Evolutionary conservation across 176 grass and related monocot species (phyloP).

Genomic region (Pontederia crassipes): DNA sequence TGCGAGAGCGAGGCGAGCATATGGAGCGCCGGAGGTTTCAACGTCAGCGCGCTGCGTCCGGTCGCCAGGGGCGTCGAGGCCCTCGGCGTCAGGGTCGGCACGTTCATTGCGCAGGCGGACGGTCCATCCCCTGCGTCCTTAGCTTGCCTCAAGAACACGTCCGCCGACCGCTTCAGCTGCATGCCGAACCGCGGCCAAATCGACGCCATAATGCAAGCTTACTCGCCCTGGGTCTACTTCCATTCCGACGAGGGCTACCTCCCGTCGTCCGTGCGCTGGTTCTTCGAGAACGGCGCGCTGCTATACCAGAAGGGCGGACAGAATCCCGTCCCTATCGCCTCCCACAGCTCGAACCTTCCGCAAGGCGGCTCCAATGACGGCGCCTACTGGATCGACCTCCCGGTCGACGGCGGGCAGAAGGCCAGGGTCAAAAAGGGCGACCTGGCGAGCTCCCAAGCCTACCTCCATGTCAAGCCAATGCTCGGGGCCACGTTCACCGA

Average conservation of each 20-base stretch:
- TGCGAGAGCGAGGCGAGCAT: slow-evolving; percentile 44
- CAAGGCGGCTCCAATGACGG: slow-evolving; percentile 57
- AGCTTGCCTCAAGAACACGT: slow-evolving; percentile 63
- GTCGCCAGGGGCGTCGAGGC: slow-evolving; percentile 34
- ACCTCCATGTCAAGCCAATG: slow-evolving; percentile 80
- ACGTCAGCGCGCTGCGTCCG: slow-evolving; percentile 30
- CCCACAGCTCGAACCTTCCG: slow-evolving; percentile 69
- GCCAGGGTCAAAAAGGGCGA: slow-evolving; percentile 64
- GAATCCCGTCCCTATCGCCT: slow-evolving; percentile 32
- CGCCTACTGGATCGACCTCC: slow-evolving; percentile 80
- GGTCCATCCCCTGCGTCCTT: slow-evolving; percentile 11
- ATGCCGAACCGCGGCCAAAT: slow-evolving; percentile 62
- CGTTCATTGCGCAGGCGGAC: slow-evolving; percentile 33
- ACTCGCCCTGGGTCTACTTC: slow-evolving; percentile 60
- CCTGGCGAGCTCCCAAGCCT: slow-evolving; percentile 31
- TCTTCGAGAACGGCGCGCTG: slow-evolving; percentile 68
- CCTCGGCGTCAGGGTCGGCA: slow-evolving; percentile 43
- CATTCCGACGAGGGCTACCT: slow-evolving; percentile 54
- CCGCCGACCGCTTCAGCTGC: slow-evolving; percentile 22
- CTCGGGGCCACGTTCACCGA: slow-evolving; percentile 68
- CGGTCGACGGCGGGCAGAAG: slow-evolving; percentile 21
- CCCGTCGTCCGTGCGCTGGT: slow-evolving; percentile 68
- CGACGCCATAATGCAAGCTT: slow-evolving; percentile 41
- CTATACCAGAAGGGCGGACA: slow-evolving; percentile 58
- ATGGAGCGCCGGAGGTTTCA: slow-evolving; percentile 37